A percentile compares a stretch with the other conserved stretches of the same genome.
Conservation (phyloP, 129 eudicot species). For the Scalesia atractyloides region DNA sequence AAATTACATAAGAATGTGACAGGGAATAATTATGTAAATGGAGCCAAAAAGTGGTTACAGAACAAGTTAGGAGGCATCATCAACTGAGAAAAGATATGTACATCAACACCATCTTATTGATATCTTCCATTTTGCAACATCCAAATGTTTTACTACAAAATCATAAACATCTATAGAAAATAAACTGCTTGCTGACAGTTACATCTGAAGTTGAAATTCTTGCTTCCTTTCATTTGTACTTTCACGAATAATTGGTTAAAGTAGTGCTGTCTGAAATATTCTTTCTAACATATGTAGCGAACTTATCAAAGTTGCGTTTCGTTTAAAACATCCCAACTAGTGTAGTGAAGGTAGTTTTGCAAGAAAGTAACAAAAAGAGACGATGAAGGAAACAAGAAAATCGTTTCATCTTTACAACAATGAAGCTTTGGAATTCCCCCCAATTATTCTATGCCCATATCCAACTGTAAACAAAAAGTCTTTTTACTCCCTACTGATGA, state of each 20-base stretch:
- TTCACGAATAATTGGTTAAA: conserved; percentile 31
- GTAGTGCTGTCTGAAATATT: conserved; percentile 17
- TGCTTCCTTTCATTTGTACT: conserved; percentile 12
- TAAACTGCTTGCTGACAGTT: conserved; percentile 12
- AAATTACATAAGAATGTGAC: too few relatives aligned
- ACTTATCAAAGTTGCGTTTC: conserved; percentile 1
- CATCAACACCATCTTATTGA: not conserved
- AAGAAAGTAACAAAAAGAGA: conserved; percentile 24
- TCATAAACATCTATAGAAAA: not conserved
- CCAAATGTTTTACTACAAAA: not conserved
- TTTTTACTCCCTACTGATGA: conserved; percentile 23
- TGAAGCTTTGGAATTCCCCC: conserved; percentile 55
- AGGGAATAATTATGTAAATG: too few relatives aligned
- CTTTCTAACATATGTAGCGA: not conserved
- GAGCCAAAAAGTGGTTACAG: too few relatives aligned
- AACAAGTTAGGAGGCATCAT: not conserved
- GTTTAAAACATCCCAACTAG: not conserved
- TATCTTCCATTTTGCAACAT: not conserved
- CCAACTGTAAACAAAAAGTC: conserved; percentile 37
- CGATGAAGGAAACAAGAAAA: conserved; percentile 60
- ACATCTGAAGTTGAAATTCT: conserved; percentile 28
- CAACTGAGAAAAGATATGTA: not conserved
- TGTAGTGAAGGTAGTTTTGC: not conserved
- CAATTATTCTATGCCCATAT: conserved; percentile 18
- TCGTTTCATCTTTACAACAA: conserved; percentile 12